Evolutionary conservation across 2,329 filamentous ascomycete species (phyloP).

Genomic region (Cercospora brassicicola): DNA sequence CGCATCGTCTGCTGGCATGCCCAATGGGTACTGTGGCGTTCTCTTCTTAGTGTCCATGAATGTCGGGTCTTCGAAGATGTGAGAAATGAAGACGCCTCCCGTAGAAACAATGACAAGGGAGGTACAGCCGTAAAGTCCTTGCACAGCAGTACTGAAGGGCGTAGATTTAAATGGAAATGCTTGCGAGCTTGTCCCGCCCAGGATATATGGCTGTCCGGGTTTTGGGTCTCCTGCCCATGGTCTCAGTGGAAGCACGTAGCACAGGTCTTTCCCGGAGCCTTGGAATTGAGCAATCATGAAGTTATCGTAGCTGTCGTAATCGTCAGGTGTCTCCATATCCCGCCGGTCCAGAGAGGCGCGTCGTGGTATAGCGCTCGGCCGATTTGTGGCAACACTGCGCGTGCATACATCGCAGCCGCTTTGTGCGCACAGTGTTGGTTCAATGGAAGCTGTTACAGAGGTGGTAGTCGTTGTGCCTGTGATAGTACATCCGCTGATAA

Average conservation of each 20-base stretch:
- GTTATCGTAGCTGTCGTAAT: neutral
- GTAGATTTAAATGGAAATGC: neutral
- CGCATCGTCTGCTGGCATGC: neutral
- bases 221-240: neutral
- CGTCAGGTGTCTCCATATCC: neutral
- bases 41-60: neutral
- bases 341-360: neutral
- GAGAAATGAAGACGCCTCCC: neutral
- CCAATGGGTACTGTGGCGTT: neutral
- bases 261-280: neutral
- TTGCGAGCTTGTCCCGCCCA: neutral
- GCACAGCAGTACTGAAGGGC: neutral
- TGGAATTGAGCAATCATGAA: neutral
- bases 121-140: neutral
- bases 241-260: neutral
- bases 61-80: neutral
- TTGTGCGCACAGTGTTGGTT: neutral
- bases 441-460: neutral
- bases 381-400: neutral
- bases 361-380: too few species aligned
- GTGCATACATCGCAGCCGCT: neutral
- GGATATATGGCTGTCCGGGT: neutral
- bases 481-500: neutral
- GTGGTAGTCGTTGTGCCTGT: neutral
- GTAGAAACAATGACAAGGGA: neutral